A percentile compares a stretch with the other conserved stretches of the same genome.
Evolutionary conservation across 331 rosid genomes (phyloP).

Genomic region (Quercus lobata): DNA sequence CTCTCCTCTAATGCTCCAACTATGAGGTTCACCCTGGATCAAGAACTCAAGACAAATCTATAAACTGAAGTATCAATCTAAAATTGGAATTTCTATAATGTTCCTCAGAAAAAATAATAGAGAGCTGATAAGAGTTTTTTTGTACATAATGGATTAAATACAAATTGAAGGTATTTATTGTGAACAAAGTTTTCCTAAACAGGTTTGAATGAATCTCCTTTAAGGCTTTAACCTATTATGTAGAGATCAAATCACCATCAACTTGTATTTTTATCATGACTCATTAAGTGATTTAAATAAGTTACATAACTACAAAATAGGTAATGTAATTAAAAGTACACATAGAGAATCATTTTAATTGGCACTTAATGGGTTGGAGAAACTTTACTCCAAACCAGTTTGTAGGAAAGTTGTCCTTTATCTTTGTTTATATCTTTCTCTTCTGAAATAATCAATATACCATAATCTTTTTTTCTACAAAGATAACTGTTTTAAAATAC

Average conservation of each 20-base stretch:
- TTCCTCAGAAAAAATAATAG: neutral
- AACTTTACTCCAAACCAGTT: no score
- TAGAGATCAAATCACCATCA: no score
- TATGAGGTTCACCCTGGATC: slow-evolving; percentile 58
- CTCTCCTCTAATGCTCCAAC: slow-evolving; percentile 67
- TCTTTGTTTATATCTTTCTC: neutral
- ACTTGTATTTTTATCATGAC: no score
- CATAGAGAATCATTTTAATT: no score
- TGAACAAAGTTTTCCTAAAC: no score
- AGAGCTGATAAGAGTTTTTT: neutral
- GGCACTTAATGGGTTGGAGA: no score
- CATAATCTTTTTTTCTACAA: neutral
- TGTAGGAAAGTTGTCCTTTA: no score
- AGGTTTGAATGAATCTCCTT: no score
- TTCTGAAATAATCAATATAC: neutral
- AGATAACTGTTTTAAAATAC: neutral
- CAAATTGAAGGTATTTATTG: neutral
- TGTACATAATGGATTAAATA: neutral
- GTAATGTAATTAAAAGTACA: no score
- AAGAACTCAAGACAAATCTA: slow-evolving; percentile 11
- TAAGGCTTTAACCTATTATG: no score
- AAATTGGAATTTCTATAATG: slow-evolving; percentile 9
- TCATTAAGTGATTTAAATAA: no score
- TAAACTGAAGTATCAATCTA: neutral
- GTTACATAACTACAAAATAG: no score